Evolutionary conservation across 139 green algal species (phyloP).

Genomic region (Chlamydomonas schloesseri): DNA sequence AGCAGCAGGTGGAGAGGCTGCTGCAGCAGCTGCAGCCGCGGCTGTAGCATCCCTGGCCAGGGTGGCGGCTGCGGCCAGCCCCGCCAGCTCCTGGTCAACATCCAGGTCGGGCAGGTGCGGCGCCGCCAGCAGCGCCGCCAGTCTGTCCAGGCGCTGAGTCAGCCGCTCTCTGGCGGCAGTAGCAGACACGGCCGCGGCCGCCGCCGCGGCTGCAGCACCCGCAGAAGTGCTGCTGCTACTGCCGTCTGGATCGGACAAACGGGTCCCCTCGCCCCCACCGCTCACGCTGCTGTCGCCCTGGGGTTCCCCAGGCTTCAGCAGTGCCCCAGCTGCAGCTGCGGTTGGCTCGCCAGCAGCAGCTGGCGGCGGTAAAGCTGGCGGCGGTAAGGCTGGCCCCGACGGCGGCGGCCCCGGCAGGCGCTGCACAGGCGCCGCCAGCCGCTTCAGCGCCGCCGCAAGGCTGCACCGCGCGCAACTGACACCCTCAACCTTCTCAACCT

Average conservation of each 20-base stretch:
- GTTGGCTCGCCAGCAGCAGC: too few species aligned
- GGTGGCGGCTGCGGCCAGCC: background rate
- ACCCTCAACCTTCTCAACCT: background rate
- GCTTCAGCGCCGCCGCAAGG: background rate
- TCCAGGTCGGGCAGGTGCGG: constrained; percentile 12
- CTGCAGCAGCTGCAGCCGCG: background rate
- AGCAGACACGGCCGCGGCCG: background rate
- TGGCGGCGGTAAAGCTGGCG: too few species aligned
- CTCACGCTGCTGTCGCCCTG: too few species aligned
- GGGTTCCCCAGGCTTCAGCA: too few species aligned
- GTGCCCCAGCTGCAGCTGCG: too few species aligned
- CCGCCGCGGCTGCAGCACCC: background rate
- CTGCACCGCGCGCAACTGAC: constrained; percentile 10
- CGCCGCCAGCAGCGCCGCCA: background rate
- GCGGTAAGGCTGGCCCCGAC: too few species aligned
- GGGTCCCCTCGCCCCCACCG: too few species aligned
- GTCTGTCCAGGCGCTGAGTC: background rate
- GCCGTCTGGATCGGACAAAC: too few species aligned
- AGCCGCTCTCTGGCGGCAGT: background rate
- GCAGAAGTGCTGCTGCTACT: too few species aligned
- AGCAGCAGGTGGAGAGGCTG: background rate
- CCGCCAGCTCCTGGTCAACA: background rate
- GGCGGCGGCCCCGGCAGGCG: too few species aligned
- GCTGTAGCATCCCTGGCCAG: background rate
- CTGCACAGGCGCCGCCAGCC: too few species aligned